Percentiles rank a stretch among this genome's conserved stretches.
Conservation (phyloP, 306 rosid species). For the barrel medic (Medicago truncatula) region DNA sequence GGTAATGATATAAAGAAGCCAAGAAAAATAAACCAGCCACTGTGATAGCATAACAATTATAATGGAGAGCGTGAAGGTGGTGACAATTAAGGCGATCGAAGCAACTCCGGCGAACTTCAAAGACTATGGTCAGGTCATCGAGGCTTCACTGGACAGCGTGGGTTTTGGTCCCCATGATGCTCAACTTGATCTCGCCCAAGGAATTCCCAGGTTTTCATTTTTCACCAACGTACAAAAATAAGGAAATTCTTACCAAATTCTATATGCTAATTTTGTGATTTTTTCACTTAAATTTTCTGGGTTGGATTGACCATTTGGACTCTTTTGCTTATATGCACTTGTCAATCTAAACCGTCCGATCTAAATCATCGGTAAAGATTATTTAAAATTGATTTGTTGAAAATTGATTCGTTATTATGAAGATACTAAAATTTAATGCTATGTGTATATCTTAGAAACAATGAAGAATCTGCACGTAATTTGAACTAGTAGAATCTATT, state of each 20-base stretch:
- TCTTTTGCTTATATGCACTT: too few species aligned
- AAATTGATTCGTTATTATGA: too few species aligned
- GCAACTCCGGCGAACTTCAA: constrained; percentile 67
- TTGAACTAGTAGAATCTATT: too few species aligned
- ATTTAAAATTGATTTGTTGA: too few species aligned
- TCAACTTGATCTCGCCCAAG: constrained; percentile 73
- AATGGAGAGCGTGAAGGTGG: constrained; percentile 23
- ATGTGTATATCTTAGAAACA: too few species aligned
- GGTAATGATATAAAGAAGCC: too few species aligned
- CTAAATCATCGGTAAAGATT: too few species aligned
- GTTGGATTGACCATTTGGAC: not conserved
- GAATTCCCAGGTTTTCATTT: constrained; percentile 71
- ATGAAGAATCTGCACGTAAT: too few species aligned
- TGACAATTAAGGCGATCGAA: constrained; percentile 64
- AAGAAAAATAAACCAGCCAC: too few species aligned
- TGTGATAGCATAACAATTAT: constrained; percentile 2
- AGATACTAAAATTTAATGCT: too few species aligned
- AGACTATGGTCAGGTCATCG: constrained; percentile 77
- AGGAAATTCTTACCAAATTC: not conserved
- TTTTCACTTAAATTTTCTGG: too few species aligned
- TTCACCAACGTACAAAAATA: not conserved
- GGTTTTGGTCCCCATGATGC: constrained; percentile 79
- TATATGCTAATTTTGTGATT: not conserved
- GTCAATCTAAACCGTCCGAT: too few species aligned
- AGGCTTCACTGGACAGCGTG: constrained; percentile 57